Evolutionary conservation across 1,284 basidiomycete species (phyloP), one percentile per base, ranked within the genome.

Genomic region (Trichosporon sp.): DNA sequence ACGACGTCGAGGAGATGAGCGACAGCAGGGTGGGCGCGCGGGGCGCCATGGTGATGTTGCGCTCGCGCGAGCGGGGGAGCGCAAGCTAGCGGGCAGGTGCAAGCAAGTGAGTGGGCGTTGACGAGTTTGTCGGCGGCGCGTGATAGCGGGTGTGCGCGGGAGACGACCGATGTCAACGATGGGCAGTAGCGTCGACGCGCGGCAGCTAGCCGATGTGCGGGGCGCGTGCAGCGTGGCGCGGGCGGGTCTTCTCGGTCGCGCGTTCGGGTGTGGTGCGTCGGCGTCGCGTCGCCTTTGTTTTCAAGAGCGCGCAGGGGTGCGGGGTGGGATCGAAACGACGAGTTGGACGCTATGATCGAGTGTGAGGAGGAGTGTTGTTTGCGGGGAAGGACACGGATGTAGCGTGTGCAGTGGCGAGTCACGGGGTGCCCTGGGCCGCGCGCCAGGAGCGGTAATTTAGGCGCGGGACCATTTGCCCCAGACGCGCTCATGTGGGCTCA

Each of bases 1-100:
- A 82, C 7, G 75, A 47, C 11, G 78, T 76, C 32, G 79, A 78
- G n/a, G 74, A 67, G 63, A 82, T 76, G 64, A 82, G 71, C 12
- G 72, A 68, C 29, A 76, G 69, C 21, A 80, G 64, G 9, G 70
- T 70, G 25, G 74, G 65, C 1, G 75, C 71, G 67, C 76, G 76
- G n/a, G 73, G 68, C 42, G 72, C 66, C 71, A 72, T 72, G 23
- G 63, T 68, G 69, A 35, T 23, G 69, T 47, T 12, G 47, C 47
- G 18, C 47, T 51, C 47, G 47, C 47, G 47, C 47, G 6, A 34
- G 34, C 6, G 34, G 34, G 6, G 34, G 12, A 12, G 34, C 34
- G 5, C 12, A 34, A 12, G 5, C 34, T 34, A 12, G n/a, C n/a
- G n/a, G n/a, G n/a, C n/a, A n/a, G n/a, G n/a, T n/a, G n/a, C n/a